Evolutionary conservation across 2,329 filamentous ascomycete species (phyloP).

Genomic region (Cladophialophora carrionii): DNA sequence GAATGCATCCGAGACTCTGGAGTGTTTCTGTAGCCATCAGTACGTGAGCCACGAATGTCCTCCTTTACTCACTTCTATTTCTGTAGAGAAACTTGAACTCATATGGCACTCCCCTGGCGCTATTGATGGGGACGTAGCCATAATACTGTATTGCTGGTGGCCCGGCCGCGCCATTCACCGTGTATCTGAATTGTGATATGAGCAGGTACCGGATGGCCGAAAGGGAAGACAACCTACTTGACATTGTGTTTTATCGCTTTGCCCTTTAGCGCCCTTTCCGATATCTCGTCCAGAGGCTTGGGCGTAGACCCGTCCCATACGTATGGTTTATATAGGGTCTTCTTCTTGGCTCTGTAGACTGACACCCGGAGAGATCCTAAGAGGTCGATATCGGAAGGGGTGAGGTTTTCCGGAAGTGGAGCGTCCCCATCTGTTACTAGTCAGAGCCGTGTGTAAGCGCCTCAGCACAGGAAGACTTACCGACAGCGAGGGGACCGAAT

Average conservation of each 20-base stretch:
- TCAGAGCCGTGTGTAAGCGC: background rate
- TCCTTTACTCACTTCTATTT: conserved; percentile 12
- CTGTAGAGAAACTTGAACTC: conserved; percentile 24
- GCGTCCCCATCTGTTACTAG: conserved; percentile 1
- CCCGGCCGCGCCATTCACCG: background rate
- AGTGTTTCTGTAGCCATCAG: conserved; percentile 20
- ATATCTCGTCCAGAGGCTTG: conserved; percentile 60
- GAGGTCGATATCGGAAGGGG: background rate
- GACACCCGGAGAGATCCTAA: conserved; percentile 4
- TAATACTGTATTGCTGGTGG: background rate
- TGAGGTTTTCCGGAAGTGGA: background rate
- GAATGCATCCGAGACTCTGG: conserved; percentile 27
- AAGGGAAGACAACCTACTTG: background rate
- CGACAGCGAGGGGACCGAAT: conserved; percentile 3
- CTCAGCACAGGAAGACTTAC: background rate
- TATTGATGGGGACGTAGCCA: background rate
- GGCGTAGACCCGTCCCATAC: background rate
- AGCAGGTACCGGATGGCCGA: background rate
- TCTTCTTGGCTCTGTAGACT: background rate
- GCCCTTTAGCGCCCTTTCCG: conserved; percentile 13
- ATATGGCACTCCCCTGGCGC: background rate
- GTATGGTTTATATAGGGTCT: background rate
- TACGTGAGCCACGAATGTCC: background rate
- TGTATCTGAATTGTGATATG: background rate
- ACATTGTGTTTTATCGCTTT: conserved; percentile 10